These are phyloP conservation scores for Ascochyta rabiei DNA, from an alignment of 2,329 filamentous ascomycete genomes.

Conservation along the genomic window DNA sequence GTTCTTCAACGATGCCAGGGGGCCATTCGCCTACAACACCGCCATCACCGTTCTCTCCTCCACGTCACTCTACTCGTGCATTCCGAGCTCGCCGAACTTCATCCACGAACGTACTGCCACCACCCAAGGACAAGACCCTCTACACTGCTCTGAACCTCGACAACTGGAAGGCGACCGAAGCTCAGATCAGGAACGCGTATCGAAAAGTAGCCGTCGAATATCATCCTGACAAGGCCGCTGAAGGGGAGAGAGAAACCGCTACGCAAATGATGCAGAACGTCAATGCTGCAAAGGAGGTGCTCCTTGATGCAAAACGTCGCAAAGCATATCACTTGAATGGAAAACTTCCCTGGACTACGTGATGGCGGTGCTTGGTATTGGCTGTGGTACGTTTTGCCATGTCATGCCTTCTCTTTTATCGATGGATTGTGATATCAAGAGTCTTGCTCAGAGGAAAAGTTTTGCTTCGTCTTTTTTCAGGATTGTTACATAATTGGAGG, in stretches of 20 bases:
- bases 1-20: no score
- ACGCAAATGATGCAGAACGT: conserved; percentile 31
- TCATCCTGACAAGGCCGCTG: conserved; percentile 32
- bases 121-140: conserved; percentile 21
- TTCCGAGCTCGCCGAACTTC: background rate
- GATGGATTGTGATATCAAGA: background rate
- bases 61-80: background rate
- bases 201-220: conserved; percentile 15
- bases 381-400: background rate
- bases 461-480: background rate
- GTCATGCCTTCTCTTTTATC: background rate
- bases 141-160: conserved; percentile 27
- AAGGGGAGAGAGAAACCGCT: conserved; percentile 19
- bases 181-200: conserved; percentile 27
- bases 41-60: conserved; percentile 4
- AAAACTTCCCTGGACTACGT: conserved; percentile 17
- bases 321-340: conserved; percentile 20
- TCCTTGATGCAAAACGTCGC: conserved; percentile 21
- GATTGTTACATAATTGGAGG: background rate
- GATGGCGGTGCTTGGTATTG: background rate
- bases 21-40: background rate
- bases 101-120: background rate
- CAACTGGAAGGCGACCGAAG: conserved; percentile 16
- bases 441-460: background rate
- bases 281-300: conserved; percentile 33